Percentiles rank a stretch among this genome's conserved stretches.
phyloP scores from a whole-genome alignment of 2,329 filamentous ascomycete genomes.

The Hymenoscyphus linearis region DNA sequence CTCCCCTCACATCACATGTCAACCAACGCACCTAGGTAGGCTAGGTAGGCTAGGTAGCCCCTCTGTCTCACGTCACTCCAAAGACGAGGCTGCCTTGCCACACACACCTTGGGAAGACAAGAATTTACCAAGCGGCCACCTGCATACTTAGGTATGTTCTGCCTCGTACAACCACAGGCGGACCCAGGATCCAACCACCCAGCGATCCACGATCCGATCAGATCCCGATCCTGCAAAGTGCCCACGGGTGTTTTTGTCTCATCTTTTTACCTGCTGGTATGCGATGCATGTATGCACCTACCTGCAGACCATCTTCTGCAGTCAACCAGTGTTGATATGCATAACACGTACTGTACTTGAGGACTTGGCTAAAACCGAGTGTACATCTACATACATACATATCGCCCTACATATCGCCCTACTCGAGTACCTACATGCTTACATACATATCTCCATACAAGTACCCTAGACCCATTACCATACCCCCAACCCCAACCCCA shows the following conservation, averaged over 20 bases:
- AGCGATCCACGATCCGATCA: conserved; percentile 10
- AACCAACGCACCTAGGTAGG: neutral
- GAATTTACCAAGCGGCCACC: conserved; percentile 1
- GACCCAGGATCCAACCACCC: neutral
- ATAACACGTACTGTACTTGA: neutral
- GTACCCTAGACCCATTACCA: too few species aligned
- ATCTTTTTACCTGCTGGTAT: neutral
- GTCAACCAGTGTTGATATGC: neutral
- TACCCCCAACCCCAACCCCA: neutral
- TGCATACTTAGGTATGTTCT: conserved; percentile 2
- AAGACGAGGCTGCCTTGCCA: too few species aligned
- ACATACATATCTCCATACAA: too few species aligned
- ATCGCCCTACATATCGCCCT: neutral
- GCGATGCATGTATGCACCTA: neutral
- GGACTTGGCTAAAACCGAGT: neutral
- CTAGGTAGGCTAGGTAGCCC: too few species aligned
- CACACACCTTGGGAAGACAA: too few species aligned
- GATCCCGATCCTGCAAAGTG: conserved; percentile 8
- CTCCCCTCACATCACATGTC: neutral
- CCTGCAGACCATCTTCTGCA: neutral
- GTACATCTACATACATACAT: neutral
- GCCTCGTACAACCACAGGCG: neutral
- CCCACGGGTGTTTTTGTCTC: conserved; percentile 4
- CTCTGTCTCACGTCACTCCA: neutral
- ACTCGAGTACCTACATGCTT: too few species aligned